Evolutionary conservation across 2,329 filamentous ascomycete species (phyloP).

Genomic region (Colletotrichum sp.): DNA sequence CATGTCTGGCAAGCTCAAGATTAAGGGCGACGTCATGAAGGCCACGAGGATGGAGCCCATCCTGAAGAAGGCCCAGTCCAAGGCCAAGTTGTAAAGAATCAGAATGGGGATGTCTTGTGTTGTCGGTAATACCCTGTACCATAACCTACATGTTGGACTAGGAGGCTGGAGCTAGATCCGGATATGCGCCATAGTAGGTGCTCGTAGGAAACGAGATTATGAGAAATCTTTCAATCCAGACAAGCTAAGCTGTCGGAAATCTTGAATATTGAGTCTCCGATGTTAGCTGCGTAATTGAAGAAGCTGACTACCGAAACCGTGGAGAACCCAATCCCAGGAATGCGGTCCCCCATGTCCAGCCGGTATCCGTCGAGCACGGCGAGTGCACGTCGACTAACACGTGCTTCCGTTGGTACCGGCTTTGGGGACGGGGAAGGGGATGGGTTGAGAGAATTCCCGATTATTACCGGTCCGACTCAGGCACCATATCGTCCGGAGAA

Average conservation of each 20-base stretch:
- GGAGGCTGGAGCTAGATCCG: neutral
- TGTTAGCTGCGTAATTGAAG: neutral
- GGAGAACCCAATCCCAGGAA: neutral
- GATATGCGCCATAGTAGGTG: neutral
- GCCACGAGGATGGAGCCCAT: slow-evolving; percentile 95
- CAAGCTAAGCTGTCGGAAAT: neutral
- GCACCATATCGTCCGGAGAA: neutral
- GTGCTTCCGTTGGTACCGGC: neutral
- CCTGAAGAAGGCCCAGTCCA: slow-evolving; percentile 83
- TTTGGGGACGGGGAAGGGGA: neutral
- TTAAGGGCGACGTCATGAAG: slow-evolving; percentile 99
- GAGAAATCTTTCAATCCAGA: neutral
- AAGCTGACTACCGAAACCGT: neutral
- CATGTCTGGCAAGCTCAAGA: slow-evolving; percentile 98
- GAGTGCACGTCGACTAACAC: neutral
- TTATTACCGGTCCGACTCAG: slow-evolving; percentile 13
- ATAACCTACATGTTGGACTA: slow-evolving; percentile 6
- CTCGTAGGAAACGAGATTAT: slow-evolving; percentile 14
- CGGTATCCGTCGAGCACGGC: neutral
- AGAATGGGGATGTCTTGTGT: neutral
- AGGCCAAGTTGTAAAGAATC: slow-evolving; percentile 79
- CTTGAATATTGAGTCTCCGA: neutral
- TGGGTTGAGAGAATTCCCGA: neutral
- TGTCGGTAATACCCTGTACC: slow-evolving; percentile 23
- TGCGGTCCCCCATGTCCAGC: neutral